phyloP scores from a whole-genome alignment of 2,329 filamentous ascomycete species.

The Didymella keratinophila region DNA sequence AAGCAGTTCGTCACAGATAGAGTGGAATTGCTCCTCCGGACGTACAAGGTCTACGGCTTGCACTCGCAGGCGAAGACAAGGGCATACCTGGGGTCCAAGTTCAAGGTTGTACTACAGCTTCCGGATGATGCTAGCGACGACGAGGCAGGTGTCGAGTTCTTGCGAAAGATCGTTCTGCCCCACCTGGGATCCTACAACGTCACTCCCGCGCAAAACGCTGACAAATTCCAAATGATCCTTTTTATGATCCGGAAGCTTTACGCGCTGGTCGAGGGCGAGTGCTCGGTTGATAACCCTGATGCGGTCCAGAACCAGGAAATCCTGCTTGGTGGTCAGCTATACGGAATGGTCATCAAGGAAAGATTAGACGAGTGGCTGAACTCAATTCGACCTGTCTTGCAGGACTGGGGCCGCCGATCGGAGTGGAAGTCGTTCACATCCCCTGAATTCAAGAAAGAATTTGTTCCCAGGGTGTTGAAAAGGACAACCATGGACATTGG shows the following conservation, averaged over 20 bases:
- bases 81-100: slow-evolving; percentile 88
- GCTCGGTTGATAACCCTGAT: slow-evolving; percentile 93
- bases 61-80: slow-evolving; percentile 84
- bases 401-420: slow-evolving; percentile 64
- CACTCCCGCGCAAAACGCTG: slow-evolving; percentile 80
- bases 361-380: slow-evolving; percentile 87
- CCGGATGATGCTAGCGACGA: slow-evolving; percentile 85
- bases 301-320: slow-evolving; percentile 96
- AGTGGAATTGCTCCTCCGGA: slow-evolving; percentile 87
- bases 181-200: slow-evolving; percentile 89
- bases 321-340: slow-evolving; percentile 89
- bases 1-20: slow-evolving; percentile 92
- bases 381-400: slow-evolving; percentile 63
- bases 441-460: slow-evolving; percentile 77
- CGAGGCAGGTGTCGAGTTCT: slow-evolving; percentile 88
- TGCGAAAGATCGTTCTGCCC: slow-evolving; percentile 87
- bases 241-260: slow-evolving; percentile 99
- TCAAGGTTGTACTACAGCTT: slow-evolving; percentile 85
- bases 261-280: slow-evolving; percentile 89
- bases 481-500: slow-evolving; percentile 90
- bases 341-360: slow-evolving; percentile 95
- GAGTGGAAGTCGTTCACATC: slow-evolving; percentile 71
- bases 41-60: slow-evolving; percentile 88
- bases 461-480: slow-evolving; percentile 77
- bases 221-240: slow-evolving; percentile 93